Base-by-base conservation (phyloP, 306 rosid species). In the Medicago lupulina region DNA sequence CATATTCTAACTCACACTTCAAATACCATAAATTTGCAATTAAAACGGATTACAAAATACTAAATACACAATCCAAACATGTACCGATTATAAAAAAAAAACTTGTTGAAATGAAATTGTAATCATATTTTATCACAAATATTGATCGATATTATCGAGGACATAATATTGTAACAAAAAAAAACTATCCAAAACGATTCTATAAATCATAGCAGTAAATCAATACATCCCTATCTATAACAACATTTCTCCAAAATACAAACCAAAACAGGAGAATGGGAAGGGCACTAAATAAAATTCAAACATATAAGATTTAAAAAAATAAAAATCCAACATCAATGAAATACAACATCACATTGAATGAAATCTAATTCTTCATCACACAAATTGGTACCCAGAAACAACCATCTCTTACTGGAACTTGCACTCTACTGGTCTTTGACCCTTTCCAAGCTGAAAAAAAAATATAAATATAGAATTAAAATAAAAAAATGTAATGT, bases 381-480 rank as follows among this genome's bases (percentile, higher is more conserved):
- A 61, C 53, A 39, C 75, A 80, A 18, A 14, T 21, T 51, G 11
- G 43, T 18, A 62, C 51, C 54, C 75, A 80, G 9, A 58, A 60
- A 79, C 44, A 31, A 31, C 36, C 36, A 31, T 39, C 51, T 59
- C 66, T 78, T 87, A 92, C 90, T 89, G 96, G 79, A 87, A 92
- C 85, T 87, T 90, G 96, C 98, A 90, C 67, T 88, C 92, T 2
- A 92, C 88, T 25, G 82, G 28, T 25, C 28, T 25, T 80, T 72
- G 89, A 67, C 79, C 89, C 1, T 61, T 57, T 11, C 82, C 73
- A 3, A 16, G 74, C 55, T 19, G 41, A 31, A 66, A 9, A 74
- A 25, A 25, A 25, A 9, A 5, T 23, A 31, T 53, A 10, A 14
- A n/a, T 15, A 46, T 4, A 76, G 68, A 7, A 39, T 62, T 40